These are phyloP conservation scores for Trichophyton rubrum DNA, from an alignment of 2,329 filamentous ascomycete genomes.

Conservation along the genomic window DNA sequence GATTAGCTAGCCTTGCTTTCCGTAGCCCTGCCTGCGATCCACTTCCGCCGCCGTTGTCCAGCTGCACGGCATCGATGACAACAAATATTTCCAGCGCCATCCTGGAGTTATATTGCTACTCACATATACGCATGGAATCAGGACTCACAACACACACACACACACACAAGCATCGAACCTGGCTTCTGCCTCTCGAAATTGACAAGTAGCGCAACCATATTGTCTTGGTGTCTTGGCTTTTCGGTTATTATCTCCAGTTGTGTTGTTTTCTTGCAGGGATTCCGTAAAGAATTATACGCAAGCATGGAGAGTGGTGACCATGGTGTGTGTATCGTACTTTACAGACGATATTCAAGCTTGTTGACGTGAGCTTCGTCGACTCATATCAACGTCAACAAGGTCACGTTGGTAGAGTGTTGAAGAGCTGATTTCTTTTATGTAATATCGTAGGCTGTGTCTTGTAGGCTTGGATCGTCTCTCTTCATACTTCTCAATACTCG, in stretches of 20 bases:
- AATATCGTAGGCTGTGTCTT: neutral
- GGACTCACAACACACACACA: neutral
- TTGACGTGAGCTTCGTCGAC: neutral
- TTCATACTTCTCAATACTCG: neutral
- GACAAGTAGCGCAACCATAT: neutral
- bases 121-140: neutral
- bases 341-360: neutral
- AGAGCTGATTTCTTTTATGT: neutral
- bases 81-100: neutral
- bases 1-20: neutral
- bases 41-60: neutral
- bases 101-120: neutral
- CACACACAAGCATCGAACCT: neutral
- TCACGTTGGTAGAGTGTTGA: neutral
- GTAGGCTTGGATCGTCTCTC: neutral
- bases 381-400: neutral
- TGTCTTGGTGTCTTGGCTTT: constrained; percentile 1
- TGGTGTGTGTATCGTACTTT: neutral
- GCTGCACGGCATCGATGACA: neutral
- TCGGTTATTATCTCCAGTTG: constrained; percentile 3
- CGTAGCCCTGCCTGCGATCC: neutral
- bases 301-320: neutral
- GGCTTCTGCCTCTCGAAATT: neutral
- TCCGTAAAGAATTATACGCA: neutral
- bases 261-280: neutral